Evolutionary conservation across 2,329 filamentous ascomycete genomes (phyloP), one percentile per base, ranked within the genome.

Genomic region (Fusarium praegraminearum): DNA sequence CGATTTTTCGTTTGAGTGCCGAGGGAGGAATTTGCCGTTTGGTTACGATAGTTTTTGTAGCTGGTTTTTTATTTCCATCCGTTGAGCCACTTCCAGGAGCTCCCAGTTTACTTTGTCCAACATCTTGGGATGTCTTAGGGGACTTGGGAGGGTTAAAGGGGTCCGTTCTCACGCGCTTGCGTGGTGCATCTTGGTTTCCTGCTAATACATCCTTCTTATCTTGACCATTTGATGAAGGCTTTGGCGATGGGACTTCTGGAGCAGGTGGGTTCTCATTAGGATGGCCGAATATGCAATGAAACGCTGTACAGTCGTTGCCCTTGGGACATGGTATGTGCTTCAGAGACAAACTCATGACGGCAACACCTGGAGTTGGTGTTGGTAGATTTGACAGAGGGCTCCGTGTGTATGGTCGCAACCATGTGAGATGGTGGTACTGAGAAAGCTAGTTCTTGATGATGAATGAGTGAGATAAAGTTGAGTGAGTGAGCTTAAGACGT

Each of bases 321-420:
- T 83, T 83, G 8, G 84, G 84, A 68, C 84, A 86, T 12, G 83
- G 83, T 49, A 86, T 82, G 62, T 80, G 81, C 70, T 85, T 86
- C 65, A 86, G 82, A 47, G 75, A 72, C 60, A 82, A 64, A 62
- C 79, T 80, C 80, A 81, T 81, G 43, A n/a, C 60, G 49, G 50
- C 3, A 56, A 28, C n/a, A 28, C 56, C 35, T 20, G 22, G 43
- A 45, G 35, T 26, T 32, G 40, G 28, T 28, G 35, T 13, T 44
- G 45, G 26, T 16, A 22, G 12, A 15, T 28, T 47, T 32, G 15
- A 28, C 50, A 15, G n/a, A 38, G n/a, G 6, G 5, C 24, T 8
- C 7, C 32, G 16, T 18, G 18, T 33, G 5, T 1, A 5, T 15
- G 28, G 22, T 4, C 33, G 24, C n/a, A 13, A n/a, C 13, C 35